Percentiles rank a stretch among this genome's conserved stretches.
Evolutionary conservation across 1,284 basidiomycete species (phyloP).

Genomic region (Agroathelia rolfsii): DNA sequence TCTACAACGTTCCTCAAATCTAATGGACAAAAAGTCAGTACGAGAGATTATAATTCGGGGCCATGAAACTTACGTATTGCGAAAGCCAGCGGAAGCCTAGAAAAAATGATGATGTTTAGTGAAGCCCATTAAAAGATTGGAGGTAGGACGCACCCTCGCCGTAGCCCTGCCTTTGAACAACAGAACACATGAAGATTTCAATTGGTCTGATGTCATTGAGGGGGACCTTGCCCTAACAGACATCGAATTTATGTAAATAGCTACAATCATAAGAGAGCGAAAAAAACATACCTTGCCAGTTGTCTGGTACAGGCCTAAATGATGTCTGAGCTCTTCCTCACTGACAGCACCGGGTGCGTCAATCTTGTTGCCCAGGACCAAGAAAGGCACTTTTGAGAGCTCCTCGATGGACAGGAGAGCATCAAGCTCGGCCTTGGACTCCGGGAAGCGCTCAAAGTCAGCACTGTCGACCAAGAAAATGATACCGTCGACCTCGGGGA

Average conservation of each 20-base stretch:
- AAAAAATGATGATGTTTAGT: conserved; percentile 8
- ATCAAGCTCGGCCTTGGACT: conserved; percentile 96
- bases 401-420: conserved; percentile 92
- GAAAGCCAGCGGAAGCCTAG: conserved; percentile 94
- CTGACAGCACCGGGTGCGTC: conserved; percentile 96
- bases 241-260: conserved; percentile 1
- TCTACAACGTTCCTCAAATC: too few relatives aligned
- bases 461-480: conserved; percentile 97
- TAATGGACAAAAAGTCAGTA: conserved; percentile 5
- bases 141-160: conserved; percentile 82
- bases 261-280: not conserved
- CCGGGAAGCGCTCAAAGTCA: conserved; percentile 92
- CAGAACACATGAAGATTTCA: conserved; percentile 99
- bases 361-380: conserved; percentile 99
- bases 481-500: conserved; percentile 99
- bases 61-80: conserved; percentile 73
- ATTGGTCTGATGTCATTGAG: conserved; percentile 96
- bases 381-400: conserved; percentile 93
- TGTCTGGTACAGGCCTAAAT: conserved; percentile 95
- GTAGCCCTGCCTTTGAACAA: conserved; percentile 98
- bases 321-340: conserved; percentile 94
- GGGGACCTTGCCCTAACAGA: conserved; percentile 83
- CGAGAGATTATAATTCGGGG: conserved; percentile 1
- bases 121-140: too few relatives aligned
- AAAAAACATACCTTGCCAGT: conserved; percentile 80